Evolutionary conservation across 225 moss, liverwort and hornwort genomes (phyloP).

Genomic region (Asterella californica): DNA sequence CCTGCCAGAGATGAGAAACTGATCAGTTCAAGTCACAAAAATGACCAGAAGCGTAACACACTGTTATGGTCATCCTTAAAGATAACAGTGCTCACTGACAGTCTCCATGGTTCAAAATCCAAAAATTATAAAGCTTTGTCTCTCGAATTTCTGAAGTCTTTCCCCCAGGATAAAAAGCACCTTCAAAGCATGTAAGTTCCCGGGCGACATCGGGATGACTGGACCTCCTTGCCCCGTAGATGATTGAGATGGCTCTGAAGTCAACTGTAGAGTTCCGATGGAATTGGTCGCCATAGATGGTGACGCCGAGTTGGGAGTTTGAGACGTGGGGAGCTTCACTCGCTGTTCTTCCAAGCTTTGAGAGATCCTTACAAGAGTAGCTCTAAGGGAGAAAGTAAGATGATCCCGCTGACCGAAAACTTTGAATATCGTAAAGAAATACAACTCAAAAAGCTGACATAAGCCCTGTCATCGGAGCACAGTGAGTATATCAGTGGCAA

Average conservation of each 20-base stretch:
- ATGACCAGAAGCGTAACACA: neutral
- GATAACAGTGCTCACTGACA: neutral
- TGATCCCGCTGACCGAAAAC: constrained; percentile 92
- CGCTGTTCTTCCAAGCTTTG: constrained; percentile 97
- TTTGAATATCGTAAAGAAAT: constrained; percentile 96
- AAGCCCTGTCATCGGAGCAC: constrained; percentile 59
- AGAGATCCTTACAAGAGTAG: constrained; percentile 84
- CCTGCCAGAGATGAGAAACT: constrained; percentile 50
- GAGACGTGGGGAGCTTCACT: constrained; percentile 48
- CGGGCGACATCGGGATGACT: constrained; percentile 59
- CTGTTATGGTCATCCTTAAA: neutral
- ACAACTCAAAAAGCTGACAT: constrained; percentile 95
- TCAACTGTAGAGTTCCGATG: constrained; percentile 28
- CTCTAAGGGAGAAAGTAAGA: constrained; percentile 76
- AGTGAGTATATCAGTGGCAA: neutral
- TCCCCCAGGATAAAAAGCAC: constrained; percentile 34
- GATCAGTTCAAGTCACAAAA: neutral
- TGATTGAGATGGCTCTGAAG: constrained; percentile 43
- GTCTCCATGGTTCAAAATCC: neutral
- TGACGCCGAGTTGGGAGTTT: constrained; percentile 33
- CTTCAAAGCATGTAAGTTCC: constrained; percentile 81
- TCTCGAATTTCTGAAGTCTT: neutral
- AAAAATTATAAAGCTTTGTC: neutral
- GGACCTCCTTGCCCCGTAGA: constrained; percentile 59
- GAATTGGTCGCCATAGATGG: constrained; percentile 36